These are phyloP conservation scores for Colletotrichum paranaense DNA, from an alignment of 2,329 filamentous ascomycete species.

Conservation along the genomic window DNA sequence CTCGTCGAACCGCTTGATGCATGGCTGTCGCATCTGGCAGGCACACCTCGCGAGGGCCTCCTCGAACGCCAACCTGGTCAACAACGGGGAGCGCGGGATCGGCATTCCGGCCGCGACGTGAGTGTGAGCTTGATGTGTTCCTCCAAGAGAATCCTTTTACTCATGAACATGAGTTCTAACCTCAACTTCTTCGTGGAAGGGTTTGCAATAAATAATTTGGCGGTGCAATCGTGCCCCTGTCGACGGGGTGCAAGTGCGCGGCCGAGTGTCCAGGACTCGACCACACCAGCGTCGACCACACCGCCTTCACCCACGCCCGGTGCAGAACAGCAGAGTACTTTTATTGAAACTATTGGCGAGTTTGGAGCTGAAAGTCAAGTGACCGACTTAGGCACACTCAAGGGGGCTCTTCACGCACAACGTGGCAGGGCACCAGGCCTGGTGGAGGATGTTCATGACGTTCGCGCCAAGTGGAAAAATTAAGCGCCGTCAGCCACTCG, in stretches of 20 bases:
- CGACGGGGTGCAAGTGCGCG: too few species aligned
- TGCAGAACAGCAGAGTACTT: accelerated
- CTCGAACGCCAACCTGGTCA: not conserved
- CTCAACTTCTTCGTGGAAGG: not conserved
- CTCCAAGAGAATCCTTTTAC: too few species aligned
- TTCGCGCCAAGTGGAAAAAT: not conserved
- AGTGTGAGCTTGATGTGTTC: not conserved
- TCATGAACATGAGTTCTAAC: too few species aligned
- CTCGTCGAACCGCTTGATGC: not conserved
- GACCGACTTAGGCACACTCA: not conserved
- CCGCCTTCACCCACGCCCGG: not conserved
- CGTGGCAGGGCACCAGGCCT: not conserved
- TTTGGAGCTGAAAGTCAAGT: not conserved
- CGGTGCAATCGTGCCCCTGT: not conserved
- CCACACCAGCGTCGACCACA: not conserved
- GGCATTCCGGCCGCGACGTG: not conserved
- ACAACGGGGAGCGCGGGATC: not conserved
- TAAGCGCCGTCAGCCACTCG: not conserved
- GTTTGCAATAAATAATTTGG: not conserved
- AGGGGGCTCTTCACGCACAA: not conserved
- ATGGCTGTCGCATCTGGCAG: not conserved
- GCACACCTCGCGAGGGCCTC: not conserved
- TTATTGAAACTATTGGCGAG: not conserved
- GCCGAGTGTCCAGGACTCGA: not conserved
- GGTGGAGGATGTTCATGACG: not conserved